A percentile compares a stretch with the other conserved stretches of the same genome.
Conservation (phyloP, 1,284 basidiomycete genomes). For the Marasmius sp. region DNA sequence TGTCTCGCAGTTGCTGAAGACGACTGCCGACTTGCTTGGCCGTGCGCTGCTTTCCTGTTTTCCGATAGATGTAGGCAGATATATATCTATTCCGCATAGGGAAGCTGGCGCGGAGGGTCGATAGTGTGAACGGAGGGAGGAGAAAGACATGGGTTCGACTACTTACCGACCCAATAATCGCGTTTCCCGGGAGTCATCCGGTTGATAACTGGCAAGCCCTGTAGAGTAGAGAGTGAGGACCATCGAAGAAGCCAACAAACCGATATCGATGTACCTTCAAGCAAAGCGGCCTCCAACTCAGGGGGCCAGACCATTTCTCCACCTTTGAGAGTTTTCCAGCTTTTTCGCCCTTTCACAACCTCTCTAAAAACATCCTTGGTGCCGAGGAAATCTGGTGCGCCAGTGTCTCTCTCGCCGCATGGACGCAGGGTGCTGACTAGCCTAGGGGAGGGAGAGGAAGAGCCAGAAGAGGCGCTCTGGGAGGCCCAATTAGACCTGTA, state of each 20-base stretch:
- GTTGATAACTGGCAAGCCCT: slow-evolving; percentile 69
- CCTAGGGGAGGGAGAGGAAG: slow-evolving; percentile 1
- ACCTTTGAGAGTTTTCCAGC: slow-evolving; percentile 72
- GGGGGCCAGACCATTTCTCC: slow-evolving; percentile 76
- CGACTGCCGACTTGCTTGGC: slow-evolving; percentile 75
- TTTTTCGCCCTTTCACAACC: slow-evolving; percentile 67
- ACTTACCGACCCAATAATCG: slow-evolving; percentile 55
- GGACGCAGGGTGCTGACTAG: background rate
- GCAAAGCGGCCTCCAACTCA: slow-evolving; percentile 70
- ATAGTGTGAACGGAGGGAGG: background rate
- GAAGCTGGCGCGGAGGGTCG: slow-evolving; percentile 31
- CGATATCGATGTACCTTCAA: slow-evolving; percentile 52
- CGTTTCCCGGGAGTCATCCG: slow-evolving; percentile 67
- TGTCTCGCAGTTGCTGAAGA: slow-evolving; percentile 69
- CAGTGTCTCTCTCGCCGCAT: background rate
- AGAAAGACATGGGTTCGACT: background rate
- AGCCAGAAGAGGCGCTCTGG: background rate
- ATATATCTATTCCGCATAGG: slow-evolving; percentile 75
- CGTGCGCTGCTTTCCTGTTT: slow-evolving; percentile 62
- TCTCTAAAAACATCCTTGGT: slow-evolving; percentile 58
- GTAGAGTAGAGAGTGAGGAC: slow-evolving; percentile 8
- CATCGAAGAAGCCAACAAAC: background rate
- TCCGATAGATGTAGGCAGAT: slow-evolving; percentile 63
- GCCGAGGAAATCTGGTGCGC: slow-evolving; percentile 16
- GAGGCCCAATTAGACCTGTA: background rate